These are phyloP conservation scores for Talaromyces stipitatus DNA, from an alignment of 495 filamentous ascomycete species.

Conservation along the genomic window DNA sequence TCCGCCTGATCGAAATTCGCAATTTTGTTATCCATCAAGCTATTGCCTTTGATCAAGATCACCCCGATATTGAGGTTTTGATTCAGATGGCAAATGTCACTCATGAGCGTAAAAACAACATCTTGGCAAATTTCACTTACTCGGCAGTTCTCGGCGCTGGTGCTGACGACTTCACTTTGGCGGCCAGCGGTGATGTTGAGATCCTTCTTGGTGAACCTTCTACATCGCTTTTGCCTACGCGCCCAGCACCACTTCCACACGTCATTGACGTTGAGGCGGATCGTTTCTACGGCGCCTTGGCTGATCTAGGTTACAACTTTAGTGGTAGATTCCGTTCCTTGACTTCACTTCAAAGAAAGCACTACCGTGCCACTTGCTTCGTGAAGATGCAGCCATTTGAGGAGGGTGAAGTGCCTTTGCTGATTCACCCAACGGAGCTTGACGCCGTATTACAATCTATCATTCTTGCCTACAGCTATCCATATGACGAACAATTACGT, in stretches of 20 bases:
- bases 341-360: slow-evolving; percentile 15
- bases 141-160: not conserved
- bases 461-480: slow-evolving; percentile 32
- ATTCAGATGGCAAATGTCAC: too few species aligned
- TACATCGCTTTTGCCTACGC: not conserved
- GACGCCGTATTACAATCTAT: slow-evolving; percentile 35
- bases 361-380: slow-evolving; percentile 20
- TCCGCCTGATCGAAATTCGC: slow-evolving; percentile 23
- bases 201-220: not conserved
- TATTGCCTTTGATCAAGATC: slow-evolving; percentile 44
- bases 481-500: slow-evolving; percentile 20
- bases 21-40: slow-evolving; percentile 37
- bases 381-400: not conserved
- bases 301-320: slow-evolving; percentile 24
- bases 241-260: not conserved
- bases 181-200: not conserved
- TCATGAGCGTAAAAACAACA: slow-evolving; percentile 12
- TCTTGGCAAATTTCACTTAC: not conserved
- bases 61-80: slow-evolving; percentile 36
- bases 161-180: not conserved
- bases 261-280: slow-evolving; percentile 10
- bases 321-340: slow-evolving; percentile 21
- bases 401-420: not conserved
- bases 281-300: slow-evolving; percentile 33
- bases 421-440: slow-evolving; percentile 30